Base-by-base conservation (phyloP, 352 stramenopile genomes). In the Phytophthora ohioensis region DNA sequence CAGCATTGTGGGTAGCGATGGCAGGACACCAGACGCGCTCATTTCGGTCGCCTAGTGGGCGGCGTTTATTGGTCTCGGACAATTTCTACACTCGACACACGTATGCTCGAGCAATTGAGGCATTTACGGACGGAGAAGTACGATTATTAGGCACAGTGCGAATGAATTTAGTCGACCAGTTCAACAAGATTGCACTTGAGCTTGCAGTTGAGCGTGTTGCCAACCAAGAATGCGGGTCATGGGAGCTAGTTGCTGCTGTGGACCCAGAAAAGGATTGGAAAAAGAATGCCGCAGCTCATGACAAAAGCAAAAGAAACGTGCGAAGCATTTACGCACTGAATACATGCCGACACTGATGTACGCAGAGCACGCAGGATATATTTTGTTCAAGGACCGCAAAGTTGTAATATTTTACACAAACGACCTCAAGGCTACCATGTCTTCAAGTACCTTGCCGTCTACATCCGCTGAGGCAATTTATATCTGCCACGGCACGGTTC, bases 391-490 rank as follows among this genome's bases (percentile, higher is more conserved):
- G n/a, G 47, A 55, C 15, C 31, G 47, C 38, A 55, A 55, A 11
- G 35, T 41, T 11, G 47, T 55, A 4, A 4, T 55, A 2, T 69
- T 69, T 31, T 62, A 69, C 21, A 34, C 61, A 8, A 69, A 63
- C 21, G 21, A 27, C 30, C 3, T 62, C 43, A 6, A 46, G 5
- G 3, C 63, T 53, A 9, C 2, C 42, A 4, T 27, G 1, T 27
- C 21, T 27, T 27, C 1, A 27, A 27, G 21, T 27, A 27, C 21
- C 21, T 27, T 27, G 21, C 21, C 21, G 21, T 27, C 21, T 27
- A 27, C 21, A 27, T 27, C 21, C 21, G 21, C 21, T 27, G 62
- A 69, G 9, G 62, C 13, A 1, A 27, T 58, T 13, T 27, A 63
- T 4, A 57, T 11, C 12, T 62, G 43, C 31, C 52, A 69, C 30